A percentile compares a stretch with the other conserved stretches of the same genome.
Evolutionary conservation across 441 rosid species (phyloP).

Genomic region (Arabidopsis lyrata): DNA sequence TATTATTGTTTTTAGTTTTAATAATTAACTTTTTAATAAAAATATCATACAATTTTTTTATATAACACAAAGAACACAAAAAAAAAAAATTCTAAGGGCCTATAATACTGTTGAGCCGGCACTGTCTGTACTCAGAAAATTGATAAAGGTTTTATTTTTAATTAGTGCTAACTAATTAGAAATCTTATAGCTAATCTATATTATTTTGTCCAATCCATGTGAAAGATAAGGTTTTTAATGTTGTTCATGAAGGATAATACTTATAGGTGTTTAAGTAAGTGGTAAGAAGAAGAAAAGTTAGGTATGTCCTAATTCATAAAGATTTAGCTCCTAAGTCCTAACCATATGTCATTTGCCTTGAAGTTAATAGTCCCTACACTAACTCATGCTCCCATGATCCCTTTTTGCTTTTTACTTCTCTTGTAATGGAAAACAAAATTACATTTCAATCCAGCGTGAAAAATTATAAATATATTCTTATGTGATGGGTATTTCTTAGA

Average conservation of each 20-base stretch:
- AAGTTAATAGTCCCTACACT: constrained; percentile 37
- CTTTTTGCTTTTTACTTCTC: constrained; percentile 25
- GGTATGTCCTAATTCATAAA: constrained; percentile 36
- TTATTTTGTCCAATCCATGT: not conserved
- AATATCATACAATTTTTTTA: too few relatives aligned
- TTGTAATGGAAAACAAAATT: constrained; percentile 16
- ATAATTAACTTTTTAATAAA: too few relatives aligned
- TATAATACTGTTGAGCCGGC: too few relatives aligned
- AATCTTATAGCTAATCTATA: not conserved
- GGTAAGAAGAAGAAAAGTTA: constrained; percentile 12
- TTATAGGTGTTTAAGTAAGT: constrained; percentile 14
- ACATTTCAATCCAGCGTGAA: not conserved
- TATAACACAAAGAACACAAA: too few relatives aligned
- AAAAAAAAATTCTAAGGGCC: too few relatives aligned
- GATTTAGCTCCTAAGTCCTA: constrained; percentile 25
- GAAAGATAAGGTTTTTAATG: constrained; percentile 20
- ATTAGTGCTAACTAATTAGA: not conserved
- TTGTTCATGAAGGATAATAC: constrained; percentile 16
- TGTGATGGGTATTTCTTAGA: not conserved
- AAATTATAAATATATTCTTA: not conserved
- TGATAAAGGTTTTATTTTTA: not conserved
- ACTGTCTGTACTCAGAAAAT: not conserved
- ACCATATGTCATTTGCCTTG: constrained; percentile 35
- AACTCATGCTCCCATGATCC: constrained; percentile 36
- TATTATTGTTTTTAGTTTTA: too few relatives aligned